Conservation (phyloP, 164 flowering plant genomes). For the Nymphaea thermarum region DNA sequence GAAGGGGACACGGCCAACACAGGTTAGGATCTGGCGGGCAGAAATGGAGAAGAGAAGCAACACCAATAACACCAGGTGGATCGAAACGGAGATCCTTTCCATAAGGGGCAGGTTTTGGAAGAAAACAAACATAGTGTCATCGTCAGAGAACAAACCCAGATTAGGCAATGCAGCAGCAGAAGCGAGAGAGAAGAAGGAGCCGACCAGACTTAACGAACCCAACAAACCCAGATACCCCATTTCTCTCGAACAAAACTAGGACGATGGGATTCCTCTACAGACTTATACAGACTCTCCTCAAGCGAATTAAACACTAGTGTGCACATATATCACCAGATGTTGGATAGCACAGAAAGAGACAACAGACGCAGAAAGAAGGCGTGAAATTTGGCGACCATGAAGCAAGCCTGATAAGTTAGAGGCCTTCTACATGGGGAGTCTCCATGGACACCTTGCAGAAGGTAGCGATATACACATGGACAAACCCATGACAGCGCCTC, state of each 20-base stretch:
- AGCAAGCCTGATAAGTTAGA: background rate
- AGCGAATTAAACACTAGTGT: background rate
- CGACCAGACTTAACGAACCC: background rate
- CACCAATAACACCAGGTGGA: constrained; percentile 47
- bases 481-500: background rate
- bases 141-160: background rate
- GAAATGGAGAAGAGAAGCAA: constrained; percentile 51
- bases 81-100: constrained; percentile 49
- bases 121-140: background rate
- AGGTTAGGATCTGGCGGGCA: constrained; percentile 36
- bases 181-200: background rate
- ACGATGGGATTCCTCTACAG: constrained; percentile 1
- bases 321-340: constrained; percentile 2
- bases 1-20: constrained; percentile 40
- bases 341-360: background rate
- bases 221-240: constrained; percentile 1
- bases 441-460: background rate
- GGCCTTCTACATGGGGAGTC: background rate
- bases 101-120: constrained; percentile 40
- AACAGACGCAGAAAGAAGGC: background rate
- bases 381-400: background rate
- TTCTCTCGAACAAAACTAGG: constrained; percentile 12
- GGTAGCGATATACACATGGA: background rate
- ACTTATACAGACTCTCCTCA: background rate
- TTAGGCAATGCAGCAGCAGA: background rate